Conservation (phyloP, 2,329 filamentous ascomycete genomes). For the Ascocoryne sarcoides region DNA sequence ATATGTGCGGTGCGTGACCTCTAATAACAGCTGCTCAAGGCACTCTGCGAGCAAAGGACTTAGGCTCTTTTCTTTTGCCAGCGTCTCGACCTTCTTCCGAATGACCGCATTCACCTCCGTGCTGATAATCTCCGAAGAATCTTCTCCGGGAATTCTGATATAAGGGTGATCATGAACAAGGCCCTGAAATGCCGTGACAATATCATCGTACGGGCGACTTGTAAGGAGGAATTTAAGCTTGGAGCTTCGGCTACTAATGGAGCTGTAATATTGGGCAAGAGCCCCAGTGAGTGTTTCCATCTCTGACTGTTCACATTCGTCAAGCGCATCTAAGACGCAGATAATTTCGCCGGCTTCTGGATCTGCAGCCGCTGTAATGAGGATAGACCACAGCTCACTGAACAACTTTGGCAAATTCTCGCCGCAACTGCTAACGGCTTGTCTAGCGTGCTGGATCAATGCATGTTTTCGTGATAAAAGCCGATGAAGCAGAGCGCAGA, state of each 20-base stretch:
- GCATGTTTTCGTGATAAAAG: slow-evolving; percentile 24
- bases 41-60: not conserved
- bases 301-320: slow-evolving; percentile 24
- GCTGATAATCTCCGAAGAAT: slow-evolving; percentile 6
- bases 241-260: slow-evolving; percentile 9
- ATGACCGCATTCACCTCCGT: slow-evolving; percentile 8
- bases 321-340: slow-evolving; percentile 34
- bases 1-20: slow-evolving; percentile 8
- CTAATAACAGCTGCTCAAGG: slow-evolving; percentile 3
- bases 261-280: slow-evolving; percentile 1
- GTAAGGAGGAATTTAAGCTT: slow-evolving; percentile 29
- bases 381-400: slow-evolving; percentile 30
- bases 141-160: slow-evolving; percentile 2
- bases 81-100: not conserved
- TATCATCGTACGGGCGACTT: slow-evolving; percentile 12
- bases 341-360: slow-evolving; percentile 25
- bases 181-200: not conserved
- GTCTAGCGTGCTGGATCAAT: slow-evolving; percentile 29
- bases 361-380: slow-evolving; percentile 24
- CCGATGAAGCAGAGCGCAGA: slow-evolving; percentile 35
- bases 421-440: slow-evolving; percentile 17
- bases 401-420: slow-evolving; percentile 14
- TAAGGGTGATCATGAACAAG: not conserved
- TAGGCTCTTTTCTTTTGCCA: not conserved
- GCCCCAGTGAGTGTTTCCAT: not conserved